Base-by-base conservation (phyloP, 1,284 basidiomycete species). In the Agaricales sp. region DNA sequence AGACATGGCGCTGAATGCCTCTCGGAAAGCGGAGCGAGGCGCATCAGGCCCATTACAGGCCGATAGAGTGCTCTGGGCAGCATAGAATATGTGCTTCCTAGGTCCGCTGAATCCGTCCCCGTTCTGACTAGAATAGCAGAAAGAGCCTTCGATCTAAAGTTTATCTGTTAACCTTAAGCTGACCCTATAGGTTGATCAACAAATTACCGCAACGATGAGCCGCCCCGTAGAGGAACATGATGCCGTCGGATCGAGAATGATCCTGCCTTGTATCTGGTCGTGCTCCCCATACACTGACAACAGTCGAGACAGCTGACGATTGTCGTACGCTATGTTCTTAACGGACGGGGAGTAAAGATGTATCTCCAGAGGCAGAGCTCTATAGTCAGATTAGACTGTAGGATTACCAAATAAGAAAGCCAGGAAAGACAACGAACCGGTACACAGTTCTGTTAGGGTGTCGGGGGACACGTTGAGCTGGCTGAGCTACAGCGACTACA, bases 211-310 rank as follows among this genome's bases (percentile, higher is more conserved):
- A 41, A 84, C 65, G 12, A 69, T 67, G 47, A 85, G 61, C n/a
- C 71, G 71, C n/a, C 82, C 82, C 2, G 69, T 68, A 53, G 64
- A 70, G 46, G 65, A 63, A 59, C 67, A 77, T 18, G 53, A 57
- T 69, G n/a, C n/a, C n/a, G n/a, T n/a, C 41, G 73, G 66, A 54
- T 79, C 75, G 4, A 85, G 67, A 14, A 70, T 67, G 19, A 84
- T 68, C 47, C 70, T 74, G 30, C 82, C 82, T 52, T 69, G 65
- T n/a, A 84, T 67, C 53, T 68, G 71, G 58, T 82, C 78, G 45
- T 74, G 71, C 49, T 78, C 73, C 30, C 73, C 70, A 54, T 80
- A 84, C 12, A 83, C 76, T 1, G 82, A 77, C 16, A 74, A 55
- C 21, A 73, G 65, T 12, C 69, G 70, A 21, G 61, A 60, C 30